Evolutionary conservation across 352 stramenopile species (phyloP), one percentile per base, ranked within the genome.

Genomic region (Phytopythium oedochilum): DNA sequence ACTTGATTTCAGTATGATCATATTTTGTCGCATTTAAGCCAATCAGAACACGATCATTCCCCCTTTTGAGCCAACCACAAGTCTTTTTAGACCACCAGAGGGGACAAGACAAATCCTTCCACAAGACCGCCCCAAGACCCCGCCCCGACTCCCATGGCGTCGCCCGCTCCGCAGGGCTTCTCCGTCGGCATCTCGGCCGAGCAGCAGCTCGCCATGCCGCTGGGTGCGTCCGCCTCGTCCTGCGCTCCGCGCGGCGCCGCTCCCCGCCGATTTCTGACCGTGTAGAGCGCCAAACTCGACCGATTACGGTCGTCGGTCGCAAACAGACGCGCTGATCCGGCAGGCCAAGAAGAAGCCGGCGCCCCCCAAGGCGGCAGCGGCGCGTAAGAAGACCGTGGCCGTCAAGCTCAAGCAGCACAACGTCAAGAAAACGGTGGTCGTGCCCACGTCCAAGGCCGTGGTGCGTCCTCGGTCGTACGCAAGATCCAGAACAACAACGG

Each of bases 361-460:
- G n/a, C n/a, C n/a, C n/a, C n/a, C n/a, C n/a, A n/a, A n/a, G 47
- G 47, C 55, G 45, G 35, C 45, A 23, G 51, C 53, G 32, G 67
- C 64, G 39, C 14, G 34, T 35, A 55, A 71, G 49, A 62, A 71
- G 34, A 45, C 34, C 7, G 53, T 45, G 40, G 38, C 56, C 25
- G 46, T 57, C 25, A 61, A 61, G 46, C 78, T 73, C 55, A 83
- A 81, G 55, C 66, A 78, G 57, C 69, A 81, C 49, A 87, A 78
- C 51, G 78, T 89, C 38, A 89, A 89, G 68, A 89, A 89, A 59
- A 87, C 74, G 31, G 72, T 89, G 53, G 64, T 78, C 5, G 76
- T 89, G 22, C 72, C 75, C 9, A 63, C 86, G n/a, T 72, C 75
- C 47, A 89, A 89, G 61, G 67, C 73, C 26, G 65, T 68, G 38